phyloP scores from a whole-genome alignment of 163 green algal genomes.

The Coccomyxa subellipsoidea region DNA sequence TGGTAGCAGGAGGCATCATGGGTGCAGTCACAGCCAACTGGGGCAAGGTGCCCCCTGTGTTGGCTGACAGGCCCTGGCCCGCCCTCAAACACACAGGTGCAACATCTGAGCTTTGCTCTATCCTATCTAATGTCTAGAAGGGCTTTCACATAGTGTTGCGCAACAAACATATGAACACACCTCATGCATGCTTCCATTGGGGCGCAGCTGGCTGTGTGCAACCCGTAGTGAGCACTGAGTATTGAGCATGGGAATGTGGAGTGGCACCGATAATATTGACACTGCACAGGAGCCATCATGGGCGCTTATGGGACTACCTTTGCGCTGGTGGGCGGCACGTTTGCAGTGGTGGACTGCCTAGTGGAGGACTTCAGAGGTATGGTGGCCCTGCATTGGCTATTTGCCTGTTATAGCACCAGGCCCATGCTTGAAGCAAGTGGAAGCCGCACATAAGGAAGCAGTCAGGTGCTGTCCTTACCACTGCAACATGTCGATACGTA shows the following conservation, averaged over 20 bases:
- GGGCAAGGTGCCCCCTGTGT: constrained; percentile 42
- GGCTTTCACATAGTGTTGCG: too few relatives aligned
- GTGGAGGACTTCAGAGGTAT: constrained; percentile 28
- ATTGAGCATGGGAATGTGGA: background rate
- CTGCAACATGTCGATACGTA: too few relatives aligned
- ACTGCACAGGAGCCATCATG: constrained; percentile 43
- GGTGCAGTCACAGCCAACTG: constrained; percentile 45
- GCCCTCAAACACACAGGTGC: constrained; percentile 46
- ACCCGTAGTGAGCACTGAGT: background rate
- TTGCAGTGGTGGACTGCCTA: constrained; percentile 35
- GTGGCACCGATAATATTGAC: background rate
- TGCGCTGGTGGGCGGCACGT: constrained; percentile 38
- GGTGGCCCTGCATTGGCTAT: too few relatives aligned
- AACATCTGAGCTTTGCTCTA: too few relatives aligned
- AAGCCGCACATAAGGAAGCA: too few relatives aligned
- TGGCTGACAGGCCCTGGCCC: constrained; percentile 52
- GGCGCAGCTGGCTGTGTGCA: background rate
- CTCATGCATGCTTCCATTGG: too few relatives aligned
- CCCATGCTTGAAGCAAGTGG: too few relatives aligned
- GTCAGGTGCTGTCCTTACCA: too few relatives aligned
- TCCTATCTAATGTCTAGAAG: too few relatives aligned
- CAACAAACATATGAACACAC: too few relatives aligned
- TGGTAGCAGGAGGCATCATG: constrained; percentile 10
- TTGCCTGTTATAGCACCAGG: too few relatives aligned
- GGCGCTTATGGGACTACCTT: constrained; percentile 41